Percentiles rank a stretch among this genome's conserved stretches.
Conservation (phyloP, 352 stramenopile species). For the Pythium phragmiticola region DNA sequence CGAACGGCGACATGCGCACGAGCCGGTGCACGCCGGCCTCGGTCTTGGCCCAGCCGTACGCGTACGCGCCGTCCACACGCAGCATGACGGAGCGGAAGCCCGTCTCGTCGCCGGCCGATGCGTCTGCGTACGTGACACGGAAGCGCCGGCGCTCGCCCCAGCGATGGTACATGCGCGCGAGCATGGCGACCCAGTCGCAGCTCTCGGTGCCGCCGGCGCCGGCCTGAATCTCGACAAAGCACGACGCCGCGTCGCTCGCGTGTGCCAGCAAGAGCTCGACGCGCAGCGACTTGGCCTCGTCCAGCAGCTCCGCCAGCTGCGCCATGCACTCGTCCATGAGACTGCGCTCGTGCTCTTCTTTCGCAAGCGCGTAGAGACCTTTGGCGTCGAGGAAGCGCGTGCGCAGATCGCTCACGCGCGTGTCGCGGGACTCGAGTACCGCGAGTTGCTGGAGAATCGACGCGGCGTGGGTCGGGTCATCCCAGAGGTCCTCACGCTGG, state of each 20-base stretch:
- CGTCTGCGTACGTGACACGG: slow-evolving; percentile 84
- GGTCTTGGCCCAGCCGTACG: slow-evolving; percentile 92
- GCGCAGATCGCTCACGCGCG: slow-evolving; percentile 37
- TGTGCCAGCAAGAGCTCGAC: slow-evolving; percentile 60
- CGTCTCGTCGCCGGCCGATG: slow-evolving; percentile 78
- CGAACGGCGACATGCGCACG: slow-evolving; percentile 94
- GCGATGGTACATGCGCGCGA: slow-evolving; percentile 95
- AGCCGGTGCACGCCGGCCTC: slow-evolving; percentile 96
- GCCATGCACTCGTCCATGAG: slow-evolving; percentile 51
- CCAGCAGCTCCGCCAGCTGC: slow-evolving; percentile 37
- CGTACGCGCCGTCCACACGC: slow-evolving; percentile 61
- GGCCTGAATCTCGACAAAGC: slow-evolving; percentile 80
- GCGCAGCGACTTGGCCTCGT: slow-evolving; percentile 50
- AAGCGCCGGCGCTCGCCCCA: slow-evolving; percentile 49
- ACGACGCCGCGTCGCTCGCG: slow-evolving; percentile 57
- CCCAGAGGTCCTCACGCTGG: slow-evolving; percentile 51
- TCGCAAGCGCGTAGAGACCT: slow-evolving; percentile 54
- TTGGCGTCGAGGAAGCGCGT: slow-evolving; percentile 60
- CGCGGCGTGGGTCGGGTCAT: slow-evolving; percentile 53
- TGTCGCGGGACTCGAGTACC: slow-evolving; percentile 49
- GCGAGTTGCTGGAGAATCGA: slow-evolving; percentile 60
- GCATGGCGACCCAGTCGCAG: slow-evolving; percentile 95
- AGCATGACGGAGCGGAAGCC: slow-evolving; percentile 66
- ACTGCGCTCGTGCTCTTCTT: slow-evolving; percentile 55
- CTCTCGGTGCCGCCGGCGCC: slow-evolving; percentile 93